phyloP scores from a whole-genome alignment of 495 filamentous ascomycete species.

The Cairneyella variabilis region DNA sequence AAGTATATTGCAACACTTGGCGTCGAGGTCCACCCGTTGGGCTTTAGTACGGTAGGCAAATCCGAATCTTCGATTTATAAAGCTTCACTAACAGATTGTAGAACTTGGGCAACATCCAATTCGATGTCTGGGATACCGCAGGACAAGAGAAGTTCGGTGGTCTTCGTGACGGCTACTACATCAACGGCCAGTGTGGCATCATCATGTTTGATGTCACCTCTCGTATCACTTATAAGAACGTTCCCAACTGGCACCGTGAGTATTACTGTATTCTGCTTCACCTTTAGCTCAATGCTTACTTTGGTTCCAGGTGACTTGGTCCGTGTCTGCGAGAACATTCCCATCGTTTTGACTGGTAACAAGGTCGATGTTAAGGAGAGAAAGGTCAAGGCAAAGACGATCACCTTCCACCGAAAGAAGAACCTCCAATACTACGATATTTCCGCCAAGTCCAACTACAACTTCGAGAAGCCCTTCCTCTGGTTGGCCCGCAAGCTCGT shows the following conservation, averaged over 20 bases:
- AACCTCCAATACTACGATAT: constrained; percentile 99
- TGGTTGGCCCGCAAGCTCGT: constrained; percentile 99
- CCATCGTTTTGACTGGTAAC: constrained; percentile 97
- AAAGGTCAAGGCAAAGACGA: constrained; percentile 99
- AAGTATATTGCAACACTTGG: constrained; percentile 99
- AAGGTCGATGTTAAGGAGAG: constrained; percentile 99
- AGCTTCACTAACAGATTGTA: constrained; percentile 44
- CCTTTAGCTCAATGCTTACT: constrained; percentile 17
- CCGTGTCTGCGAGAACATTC: constrained; percentile 99
- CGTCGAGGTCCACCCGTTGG: constrained; percentile 97
- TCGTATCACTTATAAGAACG: constrained; percentile 99
- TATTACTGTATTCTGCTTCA: constrained; percentile 20
- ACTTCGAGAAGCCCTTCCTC: constrained; percentile 99
- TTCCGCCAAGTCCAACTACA: constrained; percentile 99
- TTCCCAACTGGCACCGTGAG: constrained; percentile 99
- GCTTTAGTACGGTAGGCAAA: constrained; percentile 82
- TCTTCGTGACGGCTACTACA: constrained; percentile 99
- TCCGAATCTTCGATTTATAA: neutral
- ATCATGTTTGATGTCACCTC: constrained; percentile 99
- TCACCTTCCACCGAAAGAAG: constrained; percentile 99
- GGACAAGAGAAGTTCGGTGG: constrained; percentile 99
- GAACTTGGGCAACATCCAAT: constrained; percentile 96
- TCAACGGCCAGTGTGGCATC: constrained; percentile 99
- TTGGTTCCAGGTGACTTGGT: constrained; percentile 83
- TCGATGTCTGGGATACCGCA: constrained; percentile 99